Evolutionary conservation across 2,329 filamentous ascomycete species (phyloP).

Genomic region (Chaetothyriales sp.): DNA sequence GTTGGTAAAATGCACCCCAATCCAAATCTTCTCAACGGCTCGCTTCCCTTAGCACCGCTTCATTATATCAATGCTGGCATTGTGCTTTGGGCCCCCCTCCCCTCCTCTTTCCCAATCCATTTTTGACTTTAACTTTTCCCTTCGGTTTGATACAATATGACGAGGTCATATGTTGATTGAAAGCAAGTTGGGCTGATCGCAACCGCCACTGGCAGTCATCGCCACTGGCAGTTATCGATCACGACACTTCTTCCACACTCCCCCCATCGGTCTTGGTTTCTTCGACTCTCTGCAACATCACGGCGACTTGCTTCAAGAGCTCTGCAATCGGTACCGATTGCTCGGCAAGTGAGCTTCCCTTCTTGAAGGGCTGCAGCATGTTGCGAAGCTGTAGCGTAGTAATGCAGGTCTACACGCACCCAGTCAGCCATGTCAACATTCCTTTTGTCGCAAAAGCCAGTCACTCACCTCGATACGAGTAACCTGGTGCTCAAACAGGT

Average conservation of each 20-base stretch:
- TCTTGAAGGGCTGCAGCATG: slow-evolving; percentile 55
- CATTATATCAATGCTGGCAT: no score
- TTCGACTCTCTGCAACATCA: background rate
- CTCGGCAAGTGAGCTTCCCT: slow-evolving; percentile 51
- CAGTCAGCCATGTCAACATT: background rate
- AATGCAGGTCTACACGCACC: slow-evolving; percentile 54
- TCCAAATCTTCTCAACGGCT: no score
- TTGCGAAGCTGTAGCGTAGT: slow-evolving; percentile 68
- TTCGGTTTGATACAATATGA: no score
- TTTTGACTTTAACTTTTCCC: no score
- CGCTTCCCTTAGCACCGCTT: no score
- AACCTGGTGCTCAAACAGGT: slow-evolving; percentile 89
- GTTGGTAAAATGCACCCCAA: no score
- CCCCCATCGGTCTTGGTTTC: background rate
- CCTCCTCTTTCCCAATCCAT: no score
- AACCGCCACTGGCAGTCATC: background rate
- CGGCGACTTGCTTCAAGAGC: slow-evolving; percentile 37
- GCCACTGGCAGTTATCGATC: background rate
- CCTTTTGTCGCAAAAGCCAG: background rate
- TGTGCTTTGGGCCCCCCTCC: no score
- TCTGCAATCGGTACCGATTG: slow-evolving; percentile 65
- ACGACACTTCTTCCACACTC: background rate
- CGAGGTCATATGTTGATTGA: no score
- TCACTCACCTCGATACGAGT: slow-evolving; percentile 78
- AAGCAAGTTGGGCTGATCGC: no score